Base-by-base conservation (phyloP, 2,329 filamentous ascomycete genomes). In the Cercospora brassicicola region DNA sequence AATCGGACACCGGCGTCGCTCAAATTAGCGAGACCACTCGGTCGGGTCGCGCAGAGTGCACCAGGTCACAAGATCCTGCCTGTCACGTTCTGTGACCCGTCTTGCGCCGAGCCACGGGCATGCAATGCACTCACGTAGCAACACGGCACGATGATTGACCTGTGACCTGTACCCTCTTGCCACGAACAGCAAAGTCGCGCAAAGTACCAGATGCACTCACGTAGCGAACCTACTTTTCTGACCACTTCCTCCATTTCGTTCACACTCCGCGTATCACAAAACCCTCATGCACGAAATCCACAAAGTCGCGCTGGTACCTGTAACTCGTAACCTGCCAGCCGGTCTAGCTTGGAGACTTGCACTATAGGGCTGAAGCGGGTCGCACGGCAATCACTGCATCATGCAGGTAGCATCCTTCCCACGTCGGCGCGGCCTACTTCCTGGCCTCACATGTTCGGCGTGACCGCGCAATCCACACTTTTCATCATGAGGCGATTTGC, bases 401-500 rank as follows among this genome's bases (percentile, higher is more conserved):
- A 30, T 57, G 53, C 53, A 18, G 53, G 11, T 33, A 33, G 31
- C 10, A 39, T 39, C 36, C 36, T 42, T 30, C 26, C 13, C 30
- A 10, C n/a, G 3, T 62, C 60, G 60, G 60, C 62, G 31, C 31
- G 20, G 51, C 62, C 62, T 57, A 56, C 20, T 55, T 55, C 39
- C 39, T 53, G 31, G 48, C 62, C 31, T 64, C 62, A 56, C 31
- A 53, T 62, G 11, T 62, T 39, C 60, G 60, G 60, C 53, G 39
- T n/a, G n/a, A 31, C 60, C 60, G 60, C 45, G 26, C 18, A 20
- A 61, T 48, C 59, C 4, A 39, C 30, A 26, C 36, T 26, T n/a
- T 62, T 23, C 9, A 26, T 4, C 13, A 23, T 51, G 45, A 51
- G 45, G 20, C 1, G 13, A 5, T 51, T 51, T 15, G 4, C 5